Conservation (phyloP, 106 monocot species). For the Dactylorhiza incarnata region DNA sequence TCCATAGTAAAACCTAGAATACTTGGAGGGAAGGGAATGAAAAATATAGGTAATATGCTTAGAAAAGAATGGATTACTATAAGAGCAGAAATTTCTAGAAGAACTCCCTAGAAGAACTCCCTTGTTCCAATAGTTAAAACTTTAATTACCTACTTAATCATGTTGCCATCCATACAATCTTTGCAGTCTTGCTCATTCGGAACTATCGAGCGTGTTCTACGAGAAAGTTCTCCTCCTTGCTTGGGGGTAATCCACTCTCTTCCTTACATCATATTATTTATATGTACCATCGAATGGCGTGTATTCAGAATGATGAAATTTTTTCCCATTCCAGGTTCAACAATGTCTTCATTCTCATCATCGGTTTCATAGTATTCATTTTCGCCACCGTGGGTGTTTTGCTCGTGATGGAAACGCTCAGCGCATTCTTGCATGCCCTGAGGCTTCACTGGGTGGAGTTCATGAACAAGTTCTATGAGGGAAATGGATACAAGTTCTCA, state of each 20-base stretch:
- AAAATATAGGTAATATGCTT: no score
- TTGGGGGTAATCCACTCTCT: slow-evolving; percentile 59
- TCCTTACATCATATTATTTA: not conserved
- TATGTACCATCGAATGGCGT: not conserved
- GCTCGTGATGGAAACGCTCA: slow-evolving; percentile 95
- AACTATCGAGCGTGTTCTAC: slow-evolving; percentile 85
- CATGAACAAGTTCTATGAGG: slow-evolving; percentile 96
- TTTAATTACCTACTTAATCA: no score
- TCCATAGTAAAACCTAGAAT: no score
- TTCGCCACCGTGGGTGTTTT: slow-evolving; percentile 83
- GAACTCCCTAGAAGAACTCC: no score
- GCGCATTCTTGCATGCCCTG: slow-evolving; percentile 93
- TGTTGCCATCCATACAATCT: not conserved
- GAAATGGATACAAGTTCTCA: slow-evolving; percentile 92
- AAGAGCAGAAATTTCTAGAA: no score
- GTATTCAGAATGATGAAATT: not conserved
- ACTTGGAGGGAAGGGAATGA: no score
- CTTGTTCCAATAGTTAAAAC: no score
- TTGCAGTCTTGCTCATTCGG: slow-evolving; percentile 94
- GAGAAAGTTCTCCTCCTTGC: slow-evolving; percentile 92
- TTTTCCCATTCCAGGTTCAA: slow-evolving; percentile 42
- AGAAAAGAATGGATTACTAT: no score
- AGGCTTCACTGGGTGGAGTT: slow-evolving; percentile 99
- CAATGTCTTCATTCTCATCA: slow-evolving; percentile 58
- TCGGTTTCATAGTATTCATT: slow-evolving; percentile 72